Evolutionary conservation across 2,329 filamentous ascomycete species (phyloP), one percentile per base, ranked within the genome.

Genomic region (Talaromyces sp.): DNA sequence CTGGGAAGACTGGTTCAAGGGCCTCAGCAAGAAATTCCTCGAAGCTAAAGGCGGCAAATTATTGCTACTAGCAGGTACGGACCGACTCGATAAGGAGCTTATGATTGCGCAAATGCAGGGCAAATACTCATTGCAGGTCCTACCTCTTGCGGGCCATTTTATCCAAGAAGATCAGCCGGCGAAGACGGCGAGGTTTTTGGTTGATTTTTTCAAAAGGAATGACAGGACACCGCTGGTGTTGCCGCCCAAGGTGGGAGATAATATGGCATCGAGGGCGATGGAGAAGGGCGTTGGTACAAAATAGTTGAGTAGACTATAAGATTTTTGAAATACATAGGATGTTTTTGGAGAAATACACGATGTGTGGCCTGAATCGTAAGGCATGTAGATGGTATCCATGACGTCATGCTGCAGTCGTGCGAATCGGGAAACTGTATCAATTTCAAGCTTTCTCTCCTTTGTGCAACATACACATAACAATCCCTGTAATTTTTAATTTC

Each of bases 101-200:
- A 97, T 92, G 77, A 97, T 97, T 76, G 93, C 93, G 17, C 93
- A 97, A 79, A 97, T 97, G 93, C 93, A 97, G 82, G 93, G 93
- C 5, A 98, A 98, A 83, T 99, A 98, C 74, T 93, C 96, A 65
- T 82, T 99, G 54, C 91, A 97, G 71, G 93, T 99, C 7, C 91
- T 98, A 71, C 93, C 95, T 0, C 92, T 97, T 75, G 93, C 95
- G 1, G 95, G 95, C 0, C 95, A 99, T 77, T 99, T 99, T 73
- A 88, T 99, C 64, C 95, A 99, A 69, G 95, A 99, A 77, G 95
- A 99, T 76, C 85, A 94, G 59, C 93, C 95, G 0, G 90, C 93
- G 73, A 96, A 94, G 82, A 96, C 90, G 50, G 95, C 95, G 0
- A 84, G 90, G 70, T 85, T 92, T 9, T 81, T 98, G 61, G 91